Conservation (phyloP, 768 basidiomycete genomes). For the Termitomyces sp. region DNA sequence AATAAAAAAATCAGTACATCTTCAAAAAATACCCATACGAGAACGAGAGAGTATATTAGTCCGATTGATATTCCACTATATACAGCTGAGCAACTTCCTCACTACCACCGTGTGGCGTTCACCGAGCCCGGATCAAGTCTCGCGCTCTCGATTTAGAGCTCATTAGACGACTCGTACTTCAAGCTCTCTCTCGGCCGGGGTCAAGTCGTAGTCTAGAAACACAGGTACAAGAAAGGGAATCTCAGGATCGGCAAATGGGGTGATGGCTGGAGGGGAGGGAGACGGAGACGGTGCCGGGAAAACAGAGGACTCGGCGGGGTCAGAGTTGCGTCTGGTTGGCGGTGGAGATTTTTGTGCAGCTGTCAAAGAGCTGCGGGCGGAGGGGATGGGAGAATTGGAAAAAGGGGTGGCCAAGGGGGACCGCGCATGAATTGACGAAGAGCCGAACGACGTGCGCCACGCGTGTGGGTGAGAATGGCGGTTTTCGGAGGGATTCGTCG, state of each 20-base stretch:
- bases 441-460: slow-evolving; percentile 8
- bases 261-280: not conserved
- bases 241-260: slow-evolving; percentile 3
- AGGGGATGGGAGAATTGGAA: slow-evolving; percentile 1
- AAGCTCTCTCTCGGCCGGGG: slow-evolving; percentile 13
- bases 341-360: not conserved
- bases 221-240: not conserved
- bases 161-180: slow-evolving; percentile 5
- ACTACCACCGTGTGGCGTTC: slow-evolving; percentile 8
- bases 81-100: slow-evolving; percentile 4
- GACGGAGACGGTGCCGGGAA: slow-evolving; percentile 3
- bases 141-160: slow-evolving; percentile 5
- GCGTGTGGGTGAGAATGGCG: not conserved
- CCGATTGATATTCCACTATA: no score
- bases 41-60: no score
- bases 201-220: slow-evolving; percentile 12
- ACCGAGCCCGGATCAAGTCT: slow-evolving; percentile 1
- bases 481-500: not conserved
- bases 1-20: no score
- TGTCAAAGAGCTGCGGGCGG: no score
- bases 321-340: slow-evolving; percentile 17
- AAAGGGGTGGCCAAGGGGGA: no score
- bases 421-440: not conserved
- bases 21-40: no score
- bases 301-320: slow-evolving; percentile 9